Percentiles rank a stretch among this genome's conserved stretches.
Conservation (phyloP, 257 asterid species). For the Paraleonurus japonicus region DNA sequence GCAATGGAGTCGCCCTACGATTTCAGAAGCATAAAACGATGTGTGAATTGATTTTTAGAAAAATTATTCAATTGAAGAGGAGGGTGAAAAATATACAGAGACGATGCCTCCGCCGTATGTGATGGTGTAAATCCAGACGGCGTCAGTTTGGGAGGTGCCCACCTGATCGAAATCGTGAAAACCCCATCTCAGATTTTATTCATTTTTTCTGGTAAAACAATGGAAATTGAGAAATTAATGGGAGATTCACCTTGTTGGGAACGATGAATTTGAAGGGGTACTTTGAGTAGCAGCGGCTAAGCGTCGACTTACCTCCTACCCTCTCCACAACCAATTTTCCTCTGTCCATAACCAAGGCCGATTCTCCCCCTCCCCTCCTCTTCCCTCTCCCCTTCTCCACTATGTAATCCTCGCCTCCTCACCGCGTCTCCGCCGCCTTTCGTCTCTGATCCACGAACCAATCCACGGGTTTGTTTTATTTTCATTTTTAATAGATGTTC, state of each 20-base stretch:
- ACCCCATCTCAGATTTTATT: neutral
- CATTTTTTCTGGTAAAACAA: neutral
- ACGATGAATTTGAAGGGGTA: constrained; percentile 90
- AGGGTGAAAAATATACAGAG: constrained; percentile 44
- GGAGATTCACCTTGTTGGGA: constrained; percentile 64
- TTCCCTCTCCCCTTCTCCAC: too few species aligned
- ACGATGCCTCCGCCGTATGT: constrained; percentile 98
- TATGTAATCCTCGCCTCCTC: too few species aligned
- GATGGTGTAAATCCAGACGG: constrained; percentile 88
- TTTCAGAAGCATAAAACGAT: neutral
- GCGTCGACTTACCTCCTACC: constrained; percentile 66
- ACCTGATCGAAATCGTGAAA: constrained; percentile 40
- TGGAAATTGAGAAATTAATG: neutral
- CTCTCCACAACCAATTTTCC: constrained; percentile 79
- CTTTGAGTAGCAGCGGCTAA: constrained; percentile 65
- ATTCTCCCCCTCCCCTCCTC: too few species aligned
- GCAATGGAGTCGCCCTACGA: constrained; percentile 76
- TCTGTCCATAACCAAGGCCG: constrained; percentile 49
- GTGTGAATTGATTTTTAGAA: neutral
- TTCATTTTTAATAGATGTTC: too few species aligned
- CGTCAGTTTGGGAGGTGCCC: constrained; percentile 71
- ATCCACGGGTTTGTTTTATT: too few species aligned
- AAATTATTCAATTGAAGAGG: neutral
- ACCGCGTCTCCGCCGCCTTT: too few species aligned
- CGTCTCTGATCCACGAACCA: too few species aligned